phyloP scores from a whole-genome alignment of 2,329 filamentous ascomycete genomes.

The Phialophora tarda region DNA sequence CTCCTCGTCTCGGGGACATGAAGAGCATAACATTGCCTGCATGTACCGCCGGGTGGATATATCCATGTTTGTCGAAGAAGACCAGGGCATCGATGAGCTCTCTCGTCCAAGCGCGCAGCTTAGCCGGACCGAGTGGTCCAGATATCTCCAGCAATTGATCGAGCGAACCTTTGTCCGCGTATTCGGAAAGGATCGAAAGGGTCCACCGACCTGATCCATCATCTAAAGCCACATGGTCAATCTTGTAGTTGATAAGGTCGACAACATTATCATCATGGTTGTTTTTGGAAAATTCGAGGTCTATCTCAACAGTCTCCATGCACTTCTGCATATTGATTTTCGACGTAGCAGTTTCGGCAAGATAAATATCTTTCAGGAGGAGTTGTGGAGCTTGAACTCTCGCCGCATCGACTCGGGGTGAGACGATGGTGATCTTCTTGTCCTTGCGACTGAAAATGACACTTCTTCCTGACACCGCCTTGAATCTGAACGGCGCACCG shows the following conservation, averaged over 20 bases:
- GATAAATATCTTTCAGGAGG: constrained; percentile 72
- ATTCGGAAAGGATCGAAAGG: constrained; percentile 74
- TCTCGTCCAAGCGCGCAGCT: constrained; percentile 86
- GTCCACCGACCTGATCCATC: constrained; percentile 63
- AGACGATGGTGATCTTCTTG: constrained; percentile 69
- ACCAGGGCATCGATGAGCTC: constrained; percentile 88
- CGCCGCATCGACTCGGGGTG: constrained; percentile 68
- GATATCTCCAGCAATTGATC: constrained; percentile 81
- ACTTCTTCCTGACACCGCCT: constrained; percentile 71
- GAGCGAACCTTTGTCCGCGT: constrained; percentile 81
- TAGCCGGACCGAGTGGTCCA: constrained; percentile 73
- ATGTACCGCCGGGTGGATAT: constrained; percentile 84
- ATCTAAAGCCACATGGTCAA: constrained; percentile 60
- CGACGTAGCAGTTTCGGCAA: constrained; percentile 65
- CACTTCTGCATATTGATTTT: constrained; percentile 72
- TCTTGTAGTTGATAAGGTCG: constrained; percentile 81
- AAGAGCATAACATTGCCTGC: constrained; percentile 79
- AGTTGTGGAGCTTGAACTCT: constrained; percentile 66
- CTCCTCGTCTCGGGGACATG: constrained; percentile 69
- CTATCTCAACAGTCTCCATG: constrained; percentile 75
- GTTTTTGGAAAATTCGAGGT: constrained; percentile 75
- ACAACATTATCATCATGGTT: constrained; percentile 78
- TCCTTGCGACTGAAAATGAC: constrained; percentile 69
- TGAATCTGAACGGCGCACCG: constrained; percentile 69
- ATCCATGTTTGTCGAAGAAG: constrained; percentile 81